Conservation (phyloP, 2,329 filamentous ascomycete species). For the Xylariaceae sp. region DNA sequence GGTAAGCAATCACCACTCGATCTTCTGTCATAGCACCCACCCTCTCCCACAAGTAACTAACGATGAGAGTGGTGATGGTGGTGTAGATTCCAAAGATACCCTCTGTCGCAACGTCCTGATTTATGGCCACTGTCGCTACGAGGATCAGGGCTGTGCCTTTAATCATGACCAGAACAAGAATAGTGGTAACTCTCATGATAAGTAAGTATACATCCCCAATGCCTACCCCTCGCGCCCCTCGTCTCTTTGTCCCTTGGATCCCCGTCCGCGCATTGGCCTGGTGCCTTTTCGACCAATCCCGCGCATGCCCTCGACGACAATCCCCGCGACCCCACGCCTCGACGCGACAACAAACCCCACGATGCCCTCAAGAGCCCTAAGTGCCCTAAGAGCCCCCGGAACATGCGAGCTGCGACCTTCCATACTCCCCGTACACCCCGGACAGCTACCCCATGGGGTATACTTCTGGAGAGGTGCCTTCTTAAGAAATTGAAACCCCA, state of each 20-base stretch:
- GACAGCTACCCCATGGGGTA: too few relatives aligned
- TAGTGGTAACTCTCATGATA: slow-evolving; percentile 33
- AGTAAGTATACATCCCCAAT: slow-evolving; percentile 25
- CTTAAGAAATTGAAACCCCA: too few relatives aligned
- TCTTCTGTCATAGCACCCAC: too few relatives aligned
- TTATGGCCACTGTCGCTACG: slow-evolving; percentile 88
- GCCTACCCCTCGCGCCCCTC: neutral
- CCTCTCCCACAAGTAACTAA: neutral
- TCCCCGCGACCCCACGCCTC: too few relatives aligned
- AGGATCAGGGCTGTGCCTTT: slow-evolving; percentile 87
- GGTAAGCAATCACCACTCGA: slow-evolving; percentile 26
- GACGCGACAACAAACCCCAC: too few relatives aligned
- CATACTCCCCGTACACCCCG: too few relatives aligned
- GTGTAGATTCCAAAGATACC: slow-evolving; percentile 76
- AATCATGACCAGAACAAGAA: slow-evolving; percentile 75
- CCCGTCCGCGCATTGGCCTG: neutral
- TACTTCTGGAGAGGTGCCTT: too few relatives aligned
- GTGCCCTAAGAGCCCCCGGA: too few relatives aligned
- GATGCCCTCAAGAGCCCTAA: too few relatives aligned
- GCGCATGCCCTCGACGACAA: too few relatives aligned
- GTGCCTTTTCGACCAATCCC: neutral
- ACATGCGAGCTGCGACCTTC: too few relatives aligned
- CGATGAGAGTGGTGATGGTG: slow-evolving; percentile 17
- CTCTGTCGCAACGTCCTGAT: slow-evolving; percentile 90
- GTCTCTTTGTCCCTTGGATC: neutral